Evolutionary conservation across 805 yeast species (phyloP).

Genomic region (Scheffersomyces lignosus): DNA sequence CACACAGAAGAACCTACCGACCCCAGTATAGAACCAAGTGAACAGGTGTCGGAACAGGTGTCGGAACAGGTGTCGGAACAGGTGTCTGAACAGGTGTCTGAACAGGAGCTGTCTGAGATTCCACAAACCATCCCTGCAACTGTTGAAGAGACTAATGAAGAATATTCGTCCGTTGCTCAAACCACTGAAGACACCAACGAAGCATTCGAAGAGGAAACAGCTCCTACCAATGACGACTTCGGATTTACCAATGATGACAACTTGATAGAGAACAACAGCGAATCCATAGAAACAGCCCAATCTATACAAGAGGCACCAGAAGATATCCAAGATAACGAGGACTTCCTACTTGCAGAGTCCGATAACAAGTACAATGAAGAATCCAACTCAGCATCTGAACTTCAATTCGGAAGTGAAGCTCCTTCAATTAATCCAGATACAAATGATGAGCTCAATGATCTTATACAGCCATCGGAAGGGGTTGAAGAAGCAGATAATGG

Average conservation of each 20-base stretch:
- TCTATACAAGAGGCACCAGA: neutral
- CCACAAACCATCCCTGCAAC: no score
- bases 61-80: no score
- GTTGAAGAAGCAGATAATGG: neutral
- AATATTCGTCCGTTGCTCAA: no score
- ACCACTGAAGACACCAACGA: no score
- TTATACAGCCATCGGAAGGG: neutral
- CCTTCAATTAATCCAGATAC: neutral
- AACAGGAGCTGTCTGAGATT: no score
- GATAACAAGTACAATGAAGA: neutral
- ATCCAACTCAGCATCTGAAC: neutral
- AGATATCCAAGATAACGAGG: neutral
- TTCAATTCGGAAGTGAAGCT: neutral
- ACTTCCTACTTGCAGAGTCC: neutral
- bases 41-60: no score
- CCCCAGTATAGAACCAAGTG: neutral
- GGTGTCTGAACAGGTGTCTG: no score
- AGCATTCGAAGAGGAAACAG: neutral
- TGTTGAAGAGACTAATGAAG: no score
- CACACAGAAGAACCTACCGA: neutral
- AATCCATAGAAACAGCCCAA: no score
- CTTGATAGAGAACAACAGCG: neutral
- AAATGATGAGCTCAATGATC: neutral
- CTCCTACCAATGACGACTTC: slow-evolving; percentile 3
- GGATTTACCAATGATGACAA: neutral